phyloP scores from a whole-genome alignment of 345 rosid genomes.

The Barbarea vulgaris region DNA sequence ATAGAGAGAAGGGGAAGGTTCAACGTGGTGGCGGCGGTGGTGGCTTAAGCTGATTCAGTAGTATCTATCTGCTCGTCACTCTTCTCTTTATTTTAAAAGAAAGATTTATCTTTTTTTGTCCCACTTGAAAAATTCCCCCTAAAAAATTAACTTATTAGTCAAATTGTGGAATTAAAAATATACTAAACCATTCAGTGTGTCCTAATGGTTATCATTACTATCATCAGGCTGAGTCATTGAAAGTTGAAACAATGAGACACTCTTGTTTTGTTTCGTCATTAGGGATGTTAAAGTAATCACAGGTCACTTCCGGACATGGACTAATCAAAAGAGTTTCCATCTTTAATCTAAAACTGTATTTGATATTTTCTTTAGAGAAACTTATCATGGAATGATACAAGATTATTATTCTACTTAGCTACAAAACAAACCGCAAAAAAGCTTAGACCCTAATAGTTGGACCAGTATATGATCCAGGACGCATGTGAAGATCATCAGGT shows the following conservation, averaged over 20 bases:
- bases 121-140: neutral
- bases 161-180: neutral
- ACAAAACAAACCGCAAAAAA: conserved; percentile 6
- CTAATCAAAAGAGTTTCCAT: neutral
- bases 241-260: neutral
- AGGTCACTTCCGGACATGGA: conserved; percentile 7
- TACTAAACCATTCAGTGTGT: too few species aligned
- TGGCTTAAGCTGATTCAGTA: neutral
- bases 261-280: neutral
- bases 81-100: neutral
- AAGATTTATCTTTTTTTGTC: neutral
- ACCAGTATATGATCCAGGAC: conserved; percentile 64
- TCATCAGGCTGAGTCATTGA: neutral
- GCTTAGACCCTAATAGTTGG: conserved; percentile 57
- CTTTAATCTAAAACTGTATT: conserved; percentile 12
- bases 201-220: neutral
- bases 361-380: conserved; percentile 3
- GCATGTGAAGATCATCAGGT: conserved; percentile 83
- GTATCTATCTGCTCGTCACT: conserved; percentile 5
- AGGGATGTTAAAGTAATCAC: neutral
- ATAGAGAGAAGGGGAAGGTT: conserved; percentile 14
- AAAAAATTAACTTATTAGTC: neutral
- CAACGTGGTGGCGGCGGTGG: conserved; percentile 27
- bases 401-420: conserved; percentile 21
- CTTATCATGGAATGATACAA: conserved; percentile 35